These are phyloP conservation scores for Tolypocladium capitatum DNA, from an alignment of 2,329 filamentous ascomycete species.

Conservation along the genomic window DNA sequence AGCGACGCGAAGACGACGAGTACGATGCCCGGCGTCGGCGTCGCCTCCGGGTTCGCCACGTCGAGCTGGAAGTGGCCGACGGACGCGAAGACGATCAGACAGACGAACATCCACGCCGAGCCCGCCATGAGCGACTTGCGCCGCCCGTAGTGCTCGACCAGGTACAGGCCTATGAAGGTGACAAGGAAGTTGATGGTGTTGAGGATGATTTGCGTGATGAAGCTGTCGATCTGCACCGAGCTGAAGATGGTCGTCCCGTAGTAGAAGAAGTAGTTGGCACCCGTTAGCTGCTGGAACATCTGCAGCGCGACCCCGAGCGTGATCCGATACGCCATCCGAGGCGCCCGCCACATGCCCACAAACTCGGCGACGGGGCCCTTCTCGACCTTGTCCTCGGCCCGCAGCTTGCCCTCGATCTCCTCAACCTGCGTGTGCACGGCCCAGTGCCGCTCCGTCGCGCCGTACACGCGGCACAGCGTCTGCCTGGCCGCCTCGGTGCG, in stretches of 20 bases:
- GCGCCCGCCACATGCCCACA: constrained; percentile 49
- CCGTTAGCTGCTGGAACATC: constrained; percentile 55
- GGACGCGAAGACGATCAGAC: constrained; percentile 45
- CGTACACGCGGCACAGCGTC: constrained; percentile 36
- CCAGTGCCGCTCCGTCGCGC: constrained; percentile 27
- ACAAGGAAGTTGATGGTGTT: constrained; percentile 53
- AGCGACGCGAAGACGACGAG: constrained; percentile 52
- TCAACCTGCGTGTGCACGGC: constrained; percentile 34
- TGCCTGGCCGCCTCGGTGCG: constrained; percentile 29
- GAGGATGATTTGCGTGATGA: constrained; percentile 54
- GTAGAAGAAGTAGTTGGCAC: constrained; percentile 55
- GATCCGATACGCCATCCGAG: constrained; percentile 50
- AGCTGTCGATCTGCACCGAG: constrained; percentile 40
- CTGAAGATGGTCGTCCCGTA: constrained; percentile 42
- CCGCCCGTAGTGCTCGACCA: constrained; percentile 56
- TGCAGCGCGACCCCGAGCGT: constrained; percentile 47
- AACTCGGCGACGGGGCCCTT: constrained; percentile 30
- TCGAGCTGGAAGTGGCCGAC: constrained; percentile 37
- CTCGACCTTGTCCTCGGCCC: constrained; percentile 29
- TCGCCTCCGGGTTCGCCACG: constrained; percentile 17
- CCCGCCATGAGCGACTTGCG: constrained; percentile 49
- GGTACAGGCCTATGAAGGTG: constrained; percentile 55
- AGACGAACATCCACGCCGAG: constrained; percentile 46
- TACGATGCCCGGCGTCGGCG: constrained; percentile 35
- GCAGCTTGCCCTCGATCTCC: constrained; percentile 40